Conservation (phyloP, 2,329 filamentous ascomycete genomes). For the Cladosporium phlei region DNA sequence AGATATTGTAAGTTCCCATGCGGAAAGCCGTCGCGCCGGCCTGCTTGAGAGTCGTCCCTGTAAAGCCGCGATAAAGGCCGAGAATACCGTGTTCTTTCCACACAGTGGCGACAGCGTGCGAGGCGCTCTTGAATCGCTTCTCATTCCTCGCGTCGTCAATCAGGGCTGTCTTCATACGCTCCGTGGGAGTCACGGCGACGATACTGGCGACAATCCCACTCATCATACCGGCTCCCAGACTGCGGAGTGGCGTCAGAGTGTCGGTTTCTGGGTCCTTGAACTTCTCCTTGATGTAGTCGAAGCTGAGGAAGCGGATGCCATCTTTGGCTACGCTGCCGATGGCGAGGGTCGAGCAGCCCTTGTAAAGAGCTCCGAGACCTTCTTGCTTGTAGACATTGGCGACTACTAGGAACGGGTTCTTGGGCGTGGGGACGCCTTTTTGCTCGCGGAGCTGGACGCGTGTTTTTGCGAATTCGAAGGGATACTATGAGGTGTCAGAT, state of each 20-base stretch:
- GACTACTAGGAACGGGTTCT: slow-evolving; percentile 57
- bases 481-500: slow-evolving; percentile 40
- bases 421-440: slow-evolving; percentile 41
- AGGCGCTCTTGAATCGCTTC: slow-evolving; percentile 46
- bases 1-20: slow-evolving; percentile 58
- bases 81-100: slow-evolving; percentile 50
- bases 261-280: slow-evolving; percentile 54
- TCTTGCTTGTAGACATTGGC: slow-evolving; percentile 52
- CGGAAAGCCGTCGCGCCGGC: slow-evolving; percentile 58
- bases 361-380: slow-evolving; percentile 56
- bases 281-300: slow-evolving; percentile 59
- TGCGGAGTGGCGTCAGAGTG: slow-evolving; percentile 51
- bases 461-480: slow-evolving; percentile 65
- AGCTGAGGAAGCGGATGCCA: slow-evolving; percentile 61
- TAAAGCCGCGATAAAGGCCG: slow-evolving; percentile 55
- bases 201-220: slow-evolving; percentile 59
- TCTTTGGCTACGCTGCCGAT: slow-evolving; percentile 61
- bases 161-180: slow-evolving; percentile 63
- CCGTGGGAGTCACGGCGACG: slow-evolving; percentile 63
- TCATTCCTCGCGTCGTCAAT: slow-evolving; percentile 56
- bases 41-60: slow-evolving; percentile 59
- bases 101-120: slow-evolving; percentile 49
- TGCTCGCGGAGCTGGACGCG: slow-evolving; percentile 52
- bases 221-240: slow-evolving; percentile 60
- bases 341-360: slow-evolving; percentile 57